phyloP scores from a whole-genome alignment of 345 rosid species.

The Brassica juncea region DNA sequence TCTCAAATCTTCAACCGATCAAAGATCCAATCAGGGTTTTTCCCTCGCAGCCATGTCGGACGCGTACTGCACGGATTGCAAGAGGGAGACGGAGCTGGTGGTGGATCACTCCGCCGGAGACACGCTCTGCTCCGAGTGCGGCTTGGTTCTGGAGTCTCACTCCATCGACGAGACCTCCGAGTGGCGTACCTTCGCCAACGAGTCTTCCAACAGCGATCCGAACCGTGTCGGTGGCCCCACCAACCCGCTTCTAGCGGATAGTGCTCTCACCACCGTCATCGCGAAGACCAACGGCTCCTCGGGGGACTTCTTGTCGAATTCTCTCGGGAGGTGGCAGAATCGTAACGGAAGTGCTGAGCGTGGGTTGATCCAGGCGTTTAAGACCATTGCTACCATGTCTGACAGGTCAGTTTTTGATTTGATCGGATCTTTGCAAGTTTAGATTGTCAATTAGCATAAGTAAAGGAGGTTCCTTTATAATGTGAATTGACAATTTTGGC shows the following conservation, averaged over 20 bases:
- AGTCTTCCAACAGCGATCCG: constrained; percentile 88
- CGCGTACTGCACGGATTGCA: constrained; percentile 91
- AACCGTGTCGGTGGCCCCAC: constrained; percentile 98
- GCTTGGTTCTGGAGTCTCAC: constrained; percentile 91
- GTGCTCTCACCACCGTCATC: constrained; percentile 92
- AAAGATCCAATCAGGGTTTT: too few relatives aligned
- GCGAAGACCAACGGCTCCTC: constrained; percentile 93
- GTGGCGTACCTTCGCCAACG: constrained; percentile 98
- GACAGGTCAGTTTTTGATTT: constrained; percentile 59
- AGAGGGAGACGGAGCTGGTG: constrained; percentile 88
- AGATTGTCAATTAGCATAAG: neutral
- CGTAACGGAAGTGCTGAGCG: constrained; percentile 96
- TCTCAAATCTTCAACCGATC: too few relatives aligned
- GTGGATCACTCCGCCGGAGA: constrained; percentile 98
- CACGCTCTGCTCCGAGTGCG: constrained; percentile 98
- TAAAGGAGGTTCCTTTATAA: neutral
- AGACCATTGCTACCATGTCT: constrained; percentile 94
- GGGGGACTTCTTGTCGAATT: constrained; percentile 88
- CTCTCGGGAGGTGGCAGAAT: constrained; percentile 97
- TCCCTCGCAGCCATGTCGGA: constrained; percentile 53
- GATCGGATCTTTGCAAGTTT: neutral
- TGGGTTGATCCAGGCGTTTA: constrained; percentile 83
- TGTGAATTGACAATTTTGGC: neutral
- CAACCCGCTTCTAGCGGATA: constrained; percentile 85
- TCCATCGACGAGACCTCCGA: constrained; percentile 99